Base-by-base conservation (phyloP, 371 early-diverging fungal species). In the Rhizopus stolonifer region DNA sequence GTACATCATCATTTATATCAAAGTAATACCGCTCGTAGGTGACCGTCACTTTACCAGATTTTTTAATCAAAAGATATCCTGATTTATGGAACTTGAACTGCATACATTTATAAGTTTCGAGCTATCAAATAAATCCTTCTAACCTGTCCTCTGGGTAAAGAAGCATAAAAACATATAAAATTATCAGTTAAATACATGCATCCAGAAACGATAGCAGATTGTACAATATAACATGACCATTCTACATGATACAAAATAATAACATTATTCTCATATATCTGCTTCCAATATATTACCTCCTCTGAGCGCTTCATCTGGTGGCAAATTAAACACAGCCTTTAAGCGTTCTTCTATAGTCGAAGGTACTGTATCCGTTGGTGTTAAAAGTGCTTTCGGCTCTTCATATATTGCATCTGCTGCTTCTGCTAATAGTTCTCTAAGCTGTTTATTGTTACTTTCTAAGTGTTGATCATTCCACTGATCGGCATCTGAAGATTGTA, bases 151-250 rank as follows among this genome's bases (percentile, higher is more conserved):
- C 71, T 55, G 1, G 84, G 86, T 4, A 90, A 64, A 2, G 79
- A 72, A 23, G 89, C 87, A 64, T 85, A 85, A 61, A 89, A 92
- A 49, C 87, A 86, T 5, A 90, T 63, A 46, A 85, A 84, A 7
- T 74, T 61, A n/a, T 83, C 74, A 0, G 87, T 87, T 26, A 90
- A 53, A 60, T 85, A 92, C 63, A 92, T 67, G 32, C 73, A 72
- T 4, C 91, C 92, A 32, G 83, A 80, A 2, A 89, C 77, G 46
- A 88, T 69, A 1, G 88, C 85, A 9, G 86, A 80, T 3, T 82
- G 75, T 3, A 87, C 75, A 46, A 91, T 73, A 69, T 82, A 88
- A 61, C 91, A 91, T 10, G 86, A 69, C 77, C 82, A 89, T 53
- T 87, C 91, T 87, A 29, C 7, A 9, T 21, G n/a, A n/a, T n/a